Percentiles rank a stretch among this genome's conserved stretches.
phyloP scores from a whole-genome alignment of 306 rosid genomes.

The Dalbergia cultrata region DNA sequence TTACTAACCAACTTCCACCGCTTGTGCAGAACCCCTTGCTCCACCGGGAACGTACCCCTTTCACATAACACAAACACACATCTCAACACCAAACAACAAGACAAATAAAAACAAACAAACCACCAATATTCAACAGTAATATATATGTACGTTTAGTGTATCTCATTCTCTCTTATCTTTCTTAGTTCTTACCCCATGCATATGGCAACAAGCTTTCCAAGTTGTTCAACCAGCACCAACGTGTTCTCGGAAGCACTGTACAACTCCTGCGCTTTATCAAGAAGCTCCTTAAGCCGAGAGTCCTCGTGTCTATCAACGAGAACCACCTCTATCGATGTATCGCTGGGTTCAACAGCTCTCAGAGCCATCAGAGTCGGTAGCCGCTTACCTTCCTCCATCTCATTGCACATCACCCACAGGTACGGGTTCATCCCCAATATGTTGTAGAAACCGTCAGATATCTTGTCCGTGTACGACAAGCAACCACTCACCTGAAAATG shows the following conservation, averaged over 20 bases:
- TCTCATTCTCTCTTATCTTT: too few species aligned
- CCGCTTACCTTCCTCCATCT: slow-evolving; percentile 69
- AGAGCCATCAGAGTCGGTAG: slow-evolving; percentile 83
- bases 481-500: slow-evolving; percentile 87
- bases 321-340: slow-evolving; percentile 81
- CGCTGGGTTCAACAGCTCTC: slow-evolving; percentile 72
- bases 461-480: slow-evolving; percentile 92
- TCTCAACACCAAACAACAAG: slow-evolving; percentile 26
- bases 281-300: slow-evolving; percentile 80
- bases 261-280: slow-evolving; percentile 87
- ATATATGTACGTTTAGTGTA: background rate
- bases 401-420: slow-evolving; percentile 93
- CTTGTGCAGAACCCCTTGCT: slow-evolving; percentile 83
- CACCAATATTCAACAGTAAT: background rate
- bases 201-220: slow-evolving; percentile 92
- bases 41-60: slow-evolving; percentile 88
- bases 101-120: background rate
- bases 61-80: slow-evolving; percentile 34
- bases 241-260: slow-evolving; percentile 79
- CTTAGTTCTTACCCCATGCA: slow-evolving; percentile 78
- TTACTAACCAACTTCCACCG: slow-evolving; percentile 90
- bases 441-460: slow-evolving; percentile 92
- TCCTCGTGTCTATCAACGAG: slow-evolving; percentile 78
- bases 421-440: slow-evolving; percentile 98
- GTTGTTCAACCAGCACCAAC: slow-evolving; percentile 76